phyloP scores from a whole-genome alignment of 176 grass and related monocot genomes.

The Juncus effusus region DNA sequence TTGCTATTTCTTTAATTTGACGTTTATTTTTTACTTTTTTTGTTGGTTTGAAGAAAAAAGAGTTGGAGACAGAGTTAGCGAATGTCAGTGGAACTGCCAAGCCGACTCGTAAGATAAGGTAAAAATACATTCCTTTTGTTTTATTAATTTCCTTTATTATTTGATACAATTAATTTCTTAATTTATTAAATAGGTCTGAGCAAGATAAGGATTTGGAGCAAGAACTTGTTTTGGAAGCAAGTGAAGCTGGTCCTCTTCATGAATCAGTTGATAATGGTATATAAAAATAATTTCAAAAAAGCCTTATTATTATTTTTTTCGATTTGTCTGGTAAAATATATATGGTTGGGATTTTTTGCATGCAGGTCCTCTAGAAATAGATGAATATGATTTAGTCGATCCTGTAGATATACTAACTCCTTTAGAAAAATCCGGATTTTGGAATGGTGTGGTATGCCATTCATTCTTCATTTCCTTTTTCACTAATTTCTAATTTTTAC shows the following conservation, averaged over 20 bases:
- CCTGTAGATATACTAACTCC: conserved; percentile 96
- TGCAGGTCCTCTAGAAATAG: conserved; percentile 74
- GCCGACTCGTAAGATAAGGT: conserved; percentile 99
- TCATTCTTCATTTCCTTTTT: neutral
- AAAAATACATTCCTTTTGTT: neutral
- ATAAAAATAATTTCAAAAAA: neutral
- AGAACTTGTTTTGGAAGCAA: conserved; percentile 61
- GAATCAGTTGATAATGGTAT: conserved; percentile 57
- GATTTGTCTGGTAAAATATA: neutral
- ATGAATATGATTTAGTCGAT: conserved; percentile 98
- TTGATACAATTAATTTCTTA: too few species aligned
- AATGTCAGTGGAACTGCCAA: conserved; percentile 71
- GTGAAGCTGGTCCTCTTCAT: conserved; percentile 44
- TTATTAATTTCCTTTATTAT: too few species aligned
- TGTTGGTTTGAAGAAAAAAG: conserved; percentile 80
- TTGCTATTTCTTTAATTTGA: conserved; percentile 17
- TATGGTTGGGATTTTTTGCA: conserved; percentile 5
- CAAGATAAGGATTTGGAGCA: conserved; percentile 93
- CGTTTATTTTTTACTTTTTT: neutral
- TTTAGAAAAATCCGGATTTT: conserved; percentile 98
- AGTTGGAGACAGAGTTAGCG: conserved; percentile 82
- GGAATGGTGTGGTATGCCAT: conserved; percentile 86
- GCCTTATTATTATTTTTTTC: conserved; percentile 1
- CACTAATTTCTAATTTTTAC: conserved; percentile 10
- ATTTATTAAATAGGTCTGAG: conserved; percentile 60